Percentiles rank a stretch among this genome's conserved stretches.
These are phyloP conservation scores for Penicillium hordei DNA, from an alignment of 2,329 filamentous ascomycete species.

Conservation along the genomic window DNA sequence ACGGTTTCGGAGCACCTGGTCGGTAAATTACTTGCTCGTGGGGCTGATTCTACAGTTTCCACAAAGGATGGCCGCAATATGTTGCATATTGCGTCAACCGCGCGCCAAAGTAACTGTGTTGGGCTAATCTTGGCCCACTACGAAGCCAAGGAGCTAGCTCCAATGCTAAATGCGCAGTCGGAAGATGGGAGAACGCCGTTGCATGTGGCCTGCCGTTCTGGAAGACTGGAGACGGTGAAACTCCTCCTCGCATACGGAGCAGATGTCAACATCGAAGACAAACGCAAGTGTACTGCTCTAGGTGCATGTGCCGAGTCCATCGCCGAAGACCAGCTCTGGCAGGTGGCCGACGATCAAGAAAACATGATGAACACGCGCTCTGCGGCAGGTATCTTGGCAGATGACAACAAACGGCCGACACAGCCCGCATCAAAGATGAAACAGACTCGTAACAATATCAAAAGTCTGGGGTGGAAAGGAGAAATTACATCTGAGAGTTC, in stretches of 20 bases:
- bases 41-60: constrained; percentile 12
- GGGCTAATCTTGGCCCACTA: constrained; percentile 22
- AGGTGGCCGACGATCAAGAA: constrained; percentile 6
- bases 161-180: constrained; percentile 13
- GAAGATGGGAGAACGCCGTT: constrained; percentile 19
- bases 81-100: constrained; percentile 21
- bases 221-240: constrained; percentile 20
- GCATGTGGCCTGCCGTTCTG: constrained; percentile 24
- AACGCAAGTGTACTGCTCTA: constrained; percentile 1
- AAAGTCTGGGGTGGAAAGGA: constrained; percentile 12
- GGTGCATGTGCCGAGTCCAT: constrained; percentile 11
- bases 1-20: constrained; percentile 17
- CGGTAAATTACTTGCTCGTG: constrained; percentile 16
- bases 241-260: constrained; percentile 20
- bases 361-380: constrained; percentile 3
- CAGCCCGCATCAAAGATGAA: background rate
- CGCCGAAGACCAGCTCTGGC: constrained; percentile 14
- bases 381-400: constrained; percentile 2
- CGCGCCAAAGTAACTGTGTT: constrained; percentile 20
- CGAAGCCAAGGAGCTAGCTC: background rate
- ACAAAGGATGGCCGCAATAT: constrained; percentile 23
- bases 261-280: constrained; percentile 8
- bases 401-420: background rate
- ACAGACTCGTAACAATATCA: background rate
- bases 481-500: constrained; percentile 16